Conservation (phyloP, 2,329 filamentous ascomycete species). For the Aspergillus fischeri region DNA sequence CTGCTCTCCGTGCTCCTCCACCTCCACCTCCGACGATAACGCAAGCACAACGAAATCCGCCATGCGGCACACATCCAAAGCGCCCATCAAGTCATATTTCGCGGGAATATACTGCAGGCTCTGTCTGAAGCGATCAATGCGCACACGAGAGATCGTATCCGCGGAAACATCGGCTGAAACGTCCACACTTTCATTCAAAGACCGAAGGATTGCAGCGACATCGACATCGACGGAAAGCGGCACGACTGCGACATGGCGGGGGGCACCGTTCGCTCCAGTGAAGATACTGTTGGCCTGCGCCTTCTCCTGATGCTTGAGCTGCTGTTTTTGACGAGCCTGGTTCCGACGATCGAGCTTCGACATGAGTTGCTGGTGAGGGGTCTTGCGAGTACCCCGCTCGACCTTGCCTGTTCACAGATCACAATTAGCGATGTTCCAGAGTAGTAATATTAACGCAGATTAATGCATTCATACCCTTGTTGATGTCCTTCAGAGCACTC, state of each 20-base stretch:
- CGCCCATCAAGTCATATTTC: conserved; percentile 68
- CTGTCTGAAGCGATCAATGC: conserved; percentile 90
- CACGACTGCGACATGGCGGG: conserved; percentile 81
- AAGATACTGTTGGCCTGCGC: conserved; percentile 77
- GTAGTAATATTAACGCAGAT: not conserved
- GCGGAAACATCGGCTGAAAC: conserved; percentile 62
- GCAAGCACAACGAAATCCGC: conserved; percentile 90
- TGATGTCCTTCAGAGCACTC: conserved; percentile 74
- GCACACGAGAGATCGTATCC: conserved; percentile 58
- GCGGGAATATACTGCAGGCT: conserved; percentile 81
- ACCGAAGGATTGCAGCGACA: conserved; percentile 60
- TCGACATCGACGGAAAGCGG: conserved; percentile 74
- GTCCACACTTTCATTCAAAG: conserved; percentile 75
- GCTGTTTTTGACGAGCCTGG: conserved; percentile 84
- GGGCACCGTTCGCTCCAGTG: conserved; percentile 77
- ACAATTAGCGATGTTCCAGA: not conserved
- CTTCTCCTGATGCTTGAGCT: conserved; percentile 78
- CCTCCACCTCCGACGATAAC: conserved; percentile 73
- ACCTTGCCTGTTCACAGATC: conserved; percentile 63
- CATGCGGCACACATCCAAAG: conserved; percentile 78
- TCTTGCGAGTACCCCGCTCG: conserved; percentile 73
- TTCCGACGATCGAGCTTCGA: conserved; percentile 95
- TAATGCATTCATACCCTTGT: conserved; percentile 62
- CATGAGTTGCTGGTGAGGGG: conserved; percentile 93
- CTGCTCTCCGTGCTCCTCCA: conserved; percentile 74